phyloP scores from a whole-genome alignment of 2,329 filamentous ascomycete species.

The Ophiostoma populinum region DNA sequence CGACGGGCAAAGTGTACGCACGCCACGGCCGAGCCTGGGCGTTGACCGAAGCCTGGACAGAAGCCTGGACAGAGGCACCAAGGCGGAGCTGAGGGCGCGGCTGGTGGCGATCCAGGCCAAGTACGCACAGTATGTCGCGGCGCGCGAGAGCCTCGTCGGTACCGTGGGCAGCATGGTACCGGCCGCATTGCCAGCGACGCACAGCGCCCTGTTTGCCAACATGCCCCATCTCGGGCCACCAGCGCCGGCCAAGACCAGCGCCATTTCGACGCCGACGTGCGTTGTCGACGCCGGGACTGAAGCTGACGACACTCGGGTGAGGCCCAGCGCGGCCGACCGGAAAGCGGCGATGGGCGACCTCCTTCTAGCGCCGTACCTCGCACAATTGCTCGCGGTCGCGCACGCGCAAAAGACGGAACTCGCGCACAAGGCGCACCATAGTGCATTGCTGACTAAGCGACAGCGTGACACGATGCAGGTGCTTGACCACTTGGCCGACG shows the following conservation, averaged over 20 bases:
- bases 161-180: constrained; percentile 4
- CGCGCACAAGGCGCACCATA: constrained; percentile 40
- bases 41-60: neutral
- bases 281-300: no score
- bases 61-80: constrained; percentile 4
- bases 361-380: constrained; percentile 39
- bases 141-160: constrained; percentile 30
- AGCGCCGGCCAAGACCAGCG: constrained; percentile 7
- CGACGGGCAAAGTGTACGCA: constrained; percentile 10
- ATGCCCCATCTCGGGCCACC: constrained; percentile 16
- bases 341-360: constrained; percentile 15
- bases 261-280: no score
- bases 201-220: constrained; percentile 10
- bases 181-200: neutral
- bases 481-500: constrained; percentile 38
- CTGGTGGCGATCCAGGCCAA: constrained; percentile 33
- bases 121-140: constrained; percentile 34
- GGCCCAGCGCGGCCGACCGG: neutral
- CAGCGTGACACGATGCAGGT: constrained; percentile 30
- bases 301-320: no score
- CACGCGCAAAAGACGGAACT: constrained; percentile 39
- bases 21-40: constrained; percentile 10
- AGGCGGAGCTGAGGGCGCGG: constrained; percentile 19
- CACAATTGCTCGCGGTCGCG: constrained; percentile 32
- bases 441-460: constrained; percentile 30